These are phyloP conservation scores for Basipetospora chlamydospora DNA, from an alignment of 2,329 filamentous ascomycete species.

Conservation along the genomic window DNA sequence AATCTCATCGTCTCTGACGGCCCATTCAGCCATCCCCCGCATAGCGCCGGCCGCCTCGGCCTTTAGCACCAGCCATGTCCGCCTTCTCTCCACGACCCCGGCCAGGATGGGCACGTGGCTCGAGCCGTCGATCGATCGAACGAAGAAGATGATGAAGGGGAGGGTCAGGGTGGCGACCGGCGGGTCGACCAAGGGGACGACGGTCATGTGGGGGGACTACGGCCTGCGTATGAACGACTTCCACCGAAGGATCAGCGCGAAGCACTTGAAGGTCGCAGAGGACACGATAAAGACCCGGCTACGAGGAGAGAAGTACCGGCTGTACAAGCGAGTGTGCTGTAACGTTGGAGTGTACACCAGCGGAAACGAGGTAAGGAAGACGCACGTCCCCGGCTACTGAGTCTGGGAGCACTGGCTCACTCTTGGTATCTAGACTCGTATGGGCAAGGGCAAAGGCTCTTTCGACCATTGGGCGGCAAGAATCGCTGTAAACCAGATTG, in stretches of 20 bases:
- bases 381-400: neutral
- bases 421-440: conserved; percentile 50
- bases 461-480: conserved; percentile 95
- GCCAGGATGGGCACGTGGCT: conserved; percentile 58
- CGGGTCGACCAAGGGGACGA: conserved; percentile 82
- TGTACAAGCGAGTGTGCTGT: conserved; percentile 83
- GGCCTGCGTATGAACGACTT: conserved; percentile 88
- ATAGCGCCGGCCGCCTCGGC: conserved; percentile 14
- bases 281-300: conserved; percentile 84
- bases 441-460: conserved; percentile 97
- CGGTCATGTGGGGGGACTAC: conserved; percentile 91
- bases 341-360: conserved; percentile 92
- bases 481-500: conserved; percentile 76
- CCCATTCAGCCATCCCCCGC: conserved; percentile 23
- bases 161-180: conserved; percentile 78
- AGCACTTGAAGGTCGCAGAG: conserved; percentile 78
- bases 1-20: conserved; percentile 15
- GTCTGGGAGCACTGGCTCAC: conserved; percentile 6
- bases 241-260: conserved; percentile 76
- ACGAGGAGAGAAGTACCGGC: conserved; percentile 77
- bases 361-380: conserved; percentile 62
- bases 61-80: conserved; percentile 27
- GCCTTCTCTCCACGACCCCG: conserved; percentile 60
- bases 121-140: conserved; percentile 58
- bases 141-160: conserved; percentile 84